These are phyloP conservation scores for Russula dissimulans DNA, from an alignment of 768 basidiomycete genomes.

Conservation along the genomic window DNA sequence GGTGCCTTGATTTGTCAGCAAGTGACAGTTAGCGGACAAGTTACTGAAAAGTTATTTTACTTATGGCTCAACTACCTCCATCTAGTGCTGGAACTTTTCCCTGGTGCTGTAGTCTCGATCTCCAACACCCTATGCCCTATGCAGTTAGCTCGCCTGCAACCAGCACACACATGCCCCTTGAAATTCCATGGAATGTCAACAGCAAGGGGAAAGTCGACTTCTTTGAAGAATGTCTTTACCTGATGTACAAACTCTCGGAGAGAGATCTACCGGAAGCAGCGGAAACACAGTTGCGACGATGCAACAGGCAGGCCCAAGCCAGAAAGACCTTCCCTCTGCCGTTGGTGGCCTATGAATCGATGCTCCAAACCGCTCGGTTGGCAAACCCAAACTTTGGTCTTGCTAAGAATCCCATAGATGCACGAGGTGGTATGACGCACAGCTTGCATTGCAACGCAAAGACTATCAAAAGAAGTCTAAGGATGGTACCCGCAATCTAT, in stretches of 20 bases:
- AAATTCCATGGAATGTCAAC: conserved; percentile 4
- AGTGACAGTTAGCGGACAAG: no score
- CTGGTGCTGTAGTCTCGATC: background rate
- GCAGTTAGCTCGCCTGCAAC: conserved; percentile 9
- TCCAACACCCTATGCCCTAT: background rate
- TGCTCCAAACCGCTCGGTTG: conserved; percentile 60
- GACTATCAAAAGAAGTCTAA: conserved; percentile 30
- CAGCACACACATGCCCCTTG: conserved; percentile 41
- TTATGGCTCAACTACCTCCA: no score
- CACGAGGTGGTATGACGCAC: conserved; percentile 34
- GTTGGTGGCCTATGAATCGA: conserved; percentile 39
- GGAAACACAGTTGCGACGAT: conserved; percentile 57
- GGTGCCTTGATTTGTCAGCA: no score
- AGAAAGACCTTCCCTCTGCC: conserved; percentile 24
- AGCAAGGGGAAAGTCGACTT: background rate
- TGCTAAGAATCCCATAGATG: background rate
- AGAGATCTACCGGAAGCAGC: conserved; percentile 60
- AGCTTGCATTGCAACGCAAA: conserved; percentile 54
- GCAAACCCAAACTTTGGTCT: conserved; percentile 54
- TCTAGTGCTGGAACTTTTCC: no score
- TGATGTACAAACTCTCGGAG: conserved; percentile 43
- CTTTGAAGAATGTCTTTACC: conserved; percentile 41
- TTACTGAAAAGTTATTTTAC: no score
- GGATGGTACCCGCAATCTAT: conserved; percentile 13
- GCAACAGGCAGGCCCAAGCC: conserved; percentile 43